Conservation (phyloP, 2,329 filamentous ascomycete species). For the Cladophialophora immunda region DNA sequence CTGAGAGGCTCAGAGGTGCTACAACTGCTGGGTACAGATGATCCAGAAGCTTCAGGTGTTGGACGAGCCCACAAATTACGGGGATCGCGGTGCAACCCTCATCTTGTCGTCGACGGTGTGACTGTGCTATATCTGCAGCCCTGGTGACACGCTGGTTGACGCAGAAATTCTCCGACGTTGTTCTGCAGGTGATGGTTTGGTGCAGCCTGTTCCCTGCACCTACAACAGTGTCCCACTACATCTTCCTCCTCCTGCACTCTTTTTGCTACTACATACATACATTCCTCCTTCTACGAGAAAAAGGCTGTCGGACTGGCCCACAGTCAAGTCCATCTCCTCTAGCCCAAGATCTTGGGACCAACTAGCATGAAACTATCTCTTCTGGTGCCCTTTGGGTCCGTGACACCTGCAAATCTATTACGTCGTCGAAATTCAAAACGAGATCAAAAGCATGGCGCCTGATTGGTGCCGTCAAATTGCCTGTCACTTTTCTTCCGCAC, state of each 20-base stretch:
- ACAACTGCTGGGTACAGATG: not conserved
- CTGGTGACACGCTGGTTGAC: slow-evolving; percentile 4
- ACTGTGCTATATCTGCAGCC: not conserved
- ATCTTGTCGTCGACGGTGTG: no score
- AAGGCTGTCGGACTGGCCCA: not conserved
- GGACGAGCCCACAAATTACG: not conserved
- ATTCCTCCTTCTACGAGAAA: not conserved
- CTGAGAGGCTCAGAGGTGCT: not conserved
- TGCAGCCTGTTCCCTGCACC: not conserved
- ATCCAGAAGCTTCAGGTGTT: not conserved
- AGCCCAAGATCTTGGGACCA: not conserved
- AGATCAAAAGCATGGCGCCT: not conserved
- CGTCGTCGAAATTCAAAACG: not conserved
- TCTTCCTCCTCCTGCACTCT: not conserved
- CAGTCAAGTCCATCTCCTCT: not conserved
- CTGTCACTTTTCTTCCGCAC: not conserved
- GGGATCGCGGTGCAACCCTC: not conserved
- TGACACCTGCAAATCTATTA: not conserved
- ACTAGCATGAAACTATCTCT: slow-evolving; percentile 1
- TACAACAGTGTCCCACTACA: not conserved
- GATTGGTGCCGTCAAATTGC: slow-evolving; percentile 2
- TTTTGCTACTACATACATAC: not conserved
- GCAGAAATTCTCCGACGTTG: slow-evolving; percentile 1
- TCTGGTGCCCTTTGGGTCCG: no score
- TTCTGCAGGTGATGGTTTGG: not conserved